Conservation (phyloP, 140 eudicot genomes). For the Anethum foeniculum region DNA sequence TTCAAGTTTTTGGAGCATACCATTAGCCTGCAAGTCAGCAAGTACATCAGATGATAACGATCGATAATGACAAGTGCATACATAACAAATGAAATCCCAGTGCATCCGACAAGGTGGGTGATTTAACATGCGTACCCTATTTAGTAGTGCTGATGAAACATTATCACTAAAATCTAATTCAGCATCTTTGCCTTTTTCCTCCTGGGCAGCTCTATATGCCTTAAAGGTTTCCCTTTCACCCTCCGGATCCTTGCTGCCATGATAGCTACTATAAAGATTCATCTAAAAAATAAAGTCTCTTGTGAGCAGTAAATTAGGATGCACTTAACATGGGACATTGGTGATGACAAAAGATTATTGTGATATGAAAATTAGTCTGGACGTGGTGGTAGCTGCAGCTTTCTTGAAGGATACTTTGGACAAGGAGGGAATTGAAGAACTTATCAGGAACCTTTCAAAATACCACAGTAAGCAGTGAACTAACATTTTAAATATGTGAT, state of each 20-base stretch:
- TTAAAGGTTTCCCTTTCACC: constrained; percentile 48
- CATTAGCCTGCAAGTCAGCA: constrained; percentile 46
- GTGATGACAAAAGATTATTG: no score
- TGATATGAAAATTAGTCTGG: constrained; percentile 82
- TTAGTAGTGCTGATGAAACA: constrained; percentile 71
- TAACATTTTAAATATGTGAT: neutral
- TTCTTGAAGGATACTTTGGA: constrained; percentile 82
- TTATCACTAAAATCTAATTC: constrained; percentile 39
- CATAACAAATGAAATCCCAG: neutral
- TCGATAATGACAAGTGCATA: neutral
- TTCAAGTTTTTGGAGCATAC: constrained; percentile 81
- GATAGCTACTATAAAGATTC: constrained; percentile 48
- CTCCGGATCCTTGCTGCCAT: constrained; percentile 49
- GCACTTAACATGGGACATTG: no score
- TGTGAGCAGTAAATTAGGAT: neutral
- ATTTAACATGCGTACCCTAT: constrained; percentile 36
- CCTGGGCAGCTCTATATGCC: constrained; percentile 71
- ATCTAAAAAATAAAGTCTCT: constrained; percentile 25
- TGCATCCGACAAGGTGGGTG: neutral
- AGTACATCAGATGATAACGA: neutral
- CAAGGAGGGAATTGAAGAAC: constrained; percentile 76
- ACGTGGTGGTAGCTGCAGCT: constrained; percentile 91
- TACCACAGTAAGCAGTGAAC: constrained; percentile 41
- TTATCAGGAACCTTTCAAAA: constrained; percentile 81
- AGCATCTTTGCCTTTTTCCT: constrained; percentile 40